Conservation (phyloP, 2,329 filamentous ascomycete genomes). For the Trichophyton simii region DNA sequence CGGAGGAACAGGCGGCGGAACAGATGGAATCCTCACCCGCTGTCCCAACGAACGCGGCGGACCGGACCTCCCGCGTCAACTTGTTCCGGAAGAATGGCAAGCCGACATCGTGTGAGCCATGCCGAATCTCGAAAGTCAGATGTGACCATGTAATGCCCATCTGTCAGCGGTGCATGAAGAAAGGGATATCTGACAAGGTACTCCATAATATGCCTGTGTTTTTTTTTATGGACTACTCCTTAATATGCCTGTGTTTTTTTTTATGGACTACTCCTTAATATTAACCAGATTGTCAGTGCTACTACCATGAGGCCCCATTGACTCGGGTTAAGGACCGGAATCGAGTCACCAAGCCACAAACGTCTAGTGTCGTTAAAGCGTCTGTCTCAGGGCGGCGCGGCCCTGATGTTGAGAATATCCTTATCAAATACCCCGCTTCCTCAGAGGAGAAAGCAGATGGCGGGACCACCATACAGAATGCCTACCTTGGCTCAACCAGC, state of each 20-base stretch:
- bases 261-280: neutral
- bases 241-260: neutral
- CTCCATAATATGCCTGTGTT: neutral
- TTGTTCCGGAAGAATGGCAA: constrained; percentile 29
- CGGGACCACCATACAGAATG: constrained; percentile 13
- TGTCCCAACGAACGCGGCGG: neutral
- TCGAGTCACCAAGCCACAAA: constrained; percentile 8
- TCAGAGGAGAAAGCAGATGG: constrained; percentile 1
- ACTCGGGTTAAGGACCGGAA: constrained; percentile 12
- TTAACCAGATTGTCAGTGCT: constrained; percentile 13
- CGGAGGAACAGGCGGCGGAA: neutral
- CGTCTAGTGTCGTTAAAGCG: constrained; percentile 10
- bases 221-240: neutral
- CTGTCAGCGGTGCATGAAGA: constrained; percentile 20
- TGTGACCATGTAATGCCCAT: constrained; percentile 21
- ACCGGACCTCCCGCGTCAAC: neutral
- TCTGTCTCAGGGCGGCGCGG: constrained; percentile 6
- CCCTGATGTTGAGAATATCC: neutral
- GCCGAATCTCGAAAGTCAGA: constrained; percentile 22
- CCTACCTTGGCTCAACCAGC: constrained; percentile 26
- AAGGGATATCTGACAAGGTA: constrained; percentile 13
- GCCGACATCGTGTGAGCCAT: constrained; percentile 23
- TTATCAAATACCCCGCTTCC: constrained; percentile 1
- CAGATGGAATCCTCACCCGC: neutral
- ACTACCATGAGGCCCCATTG: constrained; percentile 24